Percentiles rank a stretch among this genome's conserved stretches.
phyloP scores from a whole-genome alignment of 2,329 filamentous ascomycete species.

The Akanthomyces dipterigenus region DNA sequence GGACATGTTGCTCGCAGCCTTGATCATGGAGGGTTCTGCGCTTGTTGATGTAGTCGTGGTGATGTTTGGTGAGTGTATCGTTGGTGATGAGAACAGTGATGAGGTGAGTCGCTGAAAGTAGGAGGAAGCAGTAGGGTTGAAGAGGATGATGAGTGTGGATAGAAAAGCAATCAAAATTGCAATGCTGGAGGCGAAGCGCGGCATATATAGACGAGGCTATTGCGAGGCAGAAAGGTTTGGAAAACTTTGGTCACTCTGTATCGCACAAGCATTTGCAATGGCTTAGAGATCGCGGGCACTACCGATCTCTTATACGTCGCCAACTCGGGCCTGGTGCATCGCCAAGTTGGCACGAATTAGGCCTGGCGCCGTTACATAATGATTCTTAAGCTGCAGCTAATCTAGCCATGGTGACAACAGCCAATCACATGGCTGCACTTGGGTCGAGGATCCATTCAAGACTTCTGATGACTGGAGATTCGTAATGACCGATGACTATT shows the following conservation, averaged over 20 bases:
- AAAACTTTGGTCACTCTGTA: conserved; percentile 8
- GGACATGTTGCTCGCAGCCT: conserved; percentile 45
- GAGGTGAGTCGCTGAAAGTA: conserved; percentile 18
- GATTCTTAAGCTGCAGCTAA: conserved; percentile 9
- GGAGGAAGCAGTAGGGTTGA: conserved; percentile 19
- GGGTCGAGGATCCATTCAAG: background rate
- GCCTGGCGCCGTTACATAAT: conserved; percentile 11
- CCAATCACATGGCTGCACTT: background rate
- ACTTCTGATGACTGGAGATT: conserved; percentile 5
- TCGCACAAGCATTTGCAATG: conserved; percentile 17
- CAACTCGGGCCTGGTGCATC: background rate
- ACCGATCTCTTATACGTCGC: background rate
- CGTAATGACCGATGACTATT: background rate
- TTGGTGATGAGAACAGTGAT: conserved; percentile 11
- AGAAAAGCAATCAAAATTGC: conserved; percentile 31
- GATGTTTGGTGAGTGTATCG: conserved; percentile 5
- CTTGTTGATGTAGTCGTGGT: conserved; percentile 8
- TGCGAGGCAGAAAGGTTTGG: conserved; percentile 12
- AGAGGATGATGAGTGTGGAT: conserved; percentile 30
- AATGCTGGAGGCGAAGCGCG: conserved; percentile 25
- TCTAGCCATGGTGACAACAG: background rate
- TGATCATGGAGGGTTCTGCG: conserved; percentile 25
- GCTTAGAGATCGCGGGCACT: conserved; percentile 7
- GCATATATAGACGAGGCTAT: conserved; percentile 31
- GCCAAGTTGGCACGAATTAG: background rate